Evolutionary conservation across 371 early-diverging fungal species (phyloP).

Genomic region (Apophysomyces elegans): DNA sequence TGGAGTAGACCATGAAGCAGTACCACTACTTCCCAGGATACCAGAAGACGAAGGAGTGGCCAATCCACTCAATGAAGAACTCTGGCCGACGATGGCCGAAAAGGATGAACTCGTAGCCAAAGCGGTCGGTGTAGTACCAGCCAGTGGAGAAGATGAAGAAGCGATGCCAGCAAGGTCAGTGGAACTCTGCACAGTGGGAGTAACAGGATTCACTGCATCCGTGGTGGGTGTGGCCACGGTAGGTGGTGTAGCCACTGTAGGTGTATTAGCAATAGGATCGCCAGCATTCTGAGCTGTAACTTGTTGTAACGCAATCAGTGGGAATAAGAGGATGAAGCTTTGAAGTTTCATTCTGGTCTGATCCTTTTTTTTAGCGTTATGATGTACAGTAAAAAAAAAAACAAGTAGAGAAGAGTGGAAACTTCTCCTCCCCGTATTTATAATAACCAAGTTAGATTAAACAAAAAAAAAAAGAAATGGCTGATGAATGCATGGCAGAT

Average conservation of each 20-base stretch:
- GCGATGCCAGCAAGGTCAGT: not conserved
- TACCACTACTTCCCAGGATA: too few relatives aligned
- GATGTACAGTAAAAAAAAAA: not conserved
- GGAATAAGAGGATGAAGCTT: not conserved
- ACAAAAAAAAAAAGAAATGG: not conserved
- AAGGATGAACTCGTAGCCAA: too few relatives aligned
- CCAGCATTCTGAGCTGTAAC: not conserved
- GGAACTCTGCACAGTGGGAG: not conserved
- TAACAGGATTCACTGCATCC: not conserved
- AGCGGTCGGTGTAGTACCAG: too few relatives aligned
- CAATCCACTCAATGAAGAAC: too few relatives aligned
- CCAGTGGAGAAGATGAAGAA: too few relatives aligned
- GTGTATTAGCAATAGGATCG: not conserved
- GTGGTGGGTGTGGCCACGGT: not conserved
- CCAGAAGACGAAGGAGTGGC: too few relatives aligned
- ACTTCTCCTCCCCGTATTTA: not conserved
- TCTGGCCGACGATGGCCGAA: too few relatives aligned
- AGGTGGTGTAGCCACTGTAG: not conserved
- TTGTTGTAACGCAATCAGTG: conserved; percentile 1
- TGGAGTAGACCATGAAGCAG: too few relatives aligned
- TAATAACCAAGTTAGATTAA: not conserved
- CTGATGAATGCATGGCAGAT: not conserved
- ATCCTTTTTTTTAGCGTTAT: not conserved
- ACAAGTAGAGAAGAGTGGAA: not conserved
- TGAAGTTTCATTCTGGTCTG: not conserved